Percentiles rank a stretch among this genome's conserved stretches.
phyloP scores from a whole-genome alignment of 1,284 basidiomycete genomes.

The Ceratobasidium sp. region DNA sequence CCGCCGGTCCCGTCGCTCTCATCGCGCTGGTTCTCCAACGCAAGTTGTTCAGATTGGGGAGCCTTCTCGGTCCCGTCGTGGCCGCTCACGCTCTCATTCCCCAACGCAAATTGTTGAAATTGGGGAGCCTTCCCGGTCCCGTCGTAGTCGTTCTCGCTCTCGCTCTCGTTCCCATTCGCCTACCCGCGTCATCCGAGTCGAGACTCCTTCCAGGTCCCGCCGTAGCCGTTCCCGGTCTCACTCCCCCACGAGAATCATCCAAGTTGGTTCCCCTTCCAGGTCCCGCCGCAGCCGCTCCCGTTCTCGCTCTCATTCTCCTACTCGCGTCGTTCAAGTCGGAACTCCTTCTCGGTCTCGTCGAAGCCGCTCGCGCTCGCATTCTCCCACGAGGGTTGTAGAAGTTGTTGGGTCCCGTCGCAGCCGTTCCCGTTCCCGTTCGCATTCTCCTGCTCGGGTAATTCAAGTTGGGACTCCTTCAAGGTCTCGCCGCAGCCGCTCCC shows the following conservation, averaged over 20 bases:
- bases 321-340: background rate
- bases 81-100: background rate
- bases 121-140: too few relatives aligned
- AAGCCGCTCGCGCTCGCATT: slow-evolving; percentile 5
- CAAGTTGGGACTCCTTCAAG: background rate
- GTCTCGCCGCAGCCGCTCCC: slow-evolving; percentile 14
- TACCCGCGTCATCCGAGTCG: slow-evolving; percentile 15
- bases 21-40: background rate
- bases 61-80: background rate
- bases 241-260: slow-evolving; percentile 4
- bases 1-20: slow-evolving; percentile 10
- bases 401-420: slow-evolving; percentile 12
- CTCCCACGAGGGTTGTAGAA: too few relatives aligned
- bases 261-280: slow-evolving; percentile 8
- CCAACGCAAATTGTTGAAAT: too few relatives aligned
- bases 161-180: background rate
- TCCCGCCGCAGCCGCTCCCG: slow-evolving; percentile 10
- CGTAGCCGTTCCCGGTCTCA: slow-evolving; percentile 19
- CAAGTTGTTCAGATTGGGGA: too few relatives aligned
- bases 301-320: background rate
- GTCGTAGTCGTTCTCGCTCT: background rate
- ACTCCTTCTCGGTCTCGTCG: background rate
- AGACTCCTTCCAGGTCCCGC: background rate
- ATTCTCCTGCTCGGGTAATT: too few relatives aligned
- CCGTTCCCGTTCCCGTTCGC: slow-evolving; percentile 4